Conservation (phyloP, 345 rosid species). For the Corymbia maculata region DNA sequence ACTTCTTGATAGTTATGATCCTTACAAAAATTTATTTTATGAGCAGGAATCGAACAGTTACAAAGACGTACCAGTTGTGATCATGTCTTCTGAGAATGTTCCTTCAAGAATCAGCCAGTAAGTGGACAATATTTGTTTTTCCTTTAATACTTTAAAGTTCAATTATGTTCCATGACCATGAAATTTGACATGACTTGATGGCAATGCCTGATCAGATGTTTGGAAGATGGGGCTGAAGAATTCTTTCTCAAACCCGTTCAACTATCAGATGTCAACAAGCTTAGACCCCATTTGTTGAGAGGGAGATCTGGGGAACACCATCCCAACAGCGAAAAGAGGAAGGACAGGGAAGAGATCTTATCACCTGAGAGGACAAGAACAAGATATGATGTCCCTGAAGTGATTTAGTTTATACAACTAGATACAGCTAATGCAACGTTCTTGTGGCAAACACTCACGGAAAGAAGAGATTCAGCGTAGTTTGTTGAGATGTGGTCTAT, state of each 20-base stretch:
- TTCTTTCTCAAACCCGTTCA: slow-evolving; percentile 83
- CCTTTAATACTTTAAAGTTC: neutral
- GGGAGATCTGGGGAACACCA: slow-evolving; percentile 18
- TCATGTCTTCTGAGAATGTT: slow-evolving; percentile 88
- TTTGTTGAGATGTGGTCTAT: neutral
- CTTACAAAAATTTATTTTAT: neutral
- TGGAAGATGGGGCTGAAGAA: slow-evolving; percentile 91
- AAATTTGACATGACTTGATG: neutral
- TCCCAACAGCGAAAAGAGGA: slow-evolving; percentile 21
- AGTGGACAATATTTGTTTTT: neutral
- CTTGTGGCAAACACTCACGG: neutral
- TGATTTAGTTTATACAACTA: neutral
- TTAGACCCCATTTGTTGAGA: slow-evolving; percentile 46
- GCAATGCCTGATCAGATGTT: slow-evolving; percentile 35
- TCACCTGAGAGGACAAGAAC: slow-evolving; percentile 22
- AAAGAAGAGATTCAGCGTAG: neutral
- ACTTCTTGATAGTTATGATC: neutral
- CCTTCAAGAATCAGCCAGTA: slow-evolving; percentile 76
- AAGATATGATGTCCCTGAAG: slow-evolving; percentile 3
- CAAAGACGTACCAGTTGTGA: slow-evolving; percentile 78
- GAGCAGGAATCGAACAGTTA: slow-evolving; percentile 54
- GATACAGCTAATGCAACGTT: neutral
- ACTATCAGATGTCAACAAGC: slow-evolving; percentile 72
- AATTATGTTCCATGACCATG: neutral
- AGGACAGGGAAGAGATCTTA: slow-evolving; percentile 21